Percentiles rank a stretch among this genome's conserved stretches.
Conservation (phyloP, 805 yeast genomes). For the Ogataea siamensis region DNA sequence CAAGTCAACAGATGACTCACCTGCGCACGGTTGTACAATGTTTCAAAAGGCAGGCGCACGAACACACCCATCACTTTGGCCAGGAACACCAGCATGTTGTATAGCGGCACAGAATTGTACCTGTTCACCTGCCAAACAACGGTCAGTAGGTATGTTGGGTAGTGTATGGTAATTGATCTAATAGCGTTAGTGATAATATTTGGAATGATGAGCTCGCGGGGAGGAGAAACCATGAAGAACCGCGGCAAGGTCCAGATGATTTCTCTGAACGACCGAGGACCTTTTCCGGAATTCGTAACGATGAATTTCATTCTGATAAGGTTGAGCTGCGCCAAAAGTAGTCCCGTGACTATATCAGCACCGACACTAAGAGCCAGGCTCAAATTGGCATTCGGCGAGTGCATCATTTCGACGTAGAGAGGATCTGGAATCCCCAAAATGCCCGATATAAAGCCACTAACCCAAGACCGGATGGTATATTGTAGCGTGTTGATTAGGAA, state of each 20-base stretch:
- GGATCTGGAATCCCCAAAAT: constrained; percentile 85
- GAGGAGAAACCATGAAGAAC: constrained; percentile 44
- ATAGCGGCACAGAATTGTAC: constrained; percentile 58
- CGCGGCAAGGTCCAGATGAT: constrained; percentile 51
- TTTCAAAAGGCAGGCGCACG: constrained; percentile 83
- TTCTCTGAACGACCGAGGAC: constrained; percentile 67
- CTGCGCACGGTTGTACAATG: constrained; percentile 81
- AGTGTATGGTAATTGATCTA: constrained; percentile 30
- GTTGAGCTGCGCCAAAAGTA: constrained; percentile 76
- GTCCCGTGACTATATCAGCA: constrained; percentile 70
- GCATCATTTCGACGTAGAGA: constrained; percentile 74
- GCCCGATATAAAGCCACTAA: constrained; percentile 84
- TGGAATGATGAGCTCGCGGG: constrained; percentile 61
- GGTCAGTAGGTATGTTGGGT: constrained; percentile 55
- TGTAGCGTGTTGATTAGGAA: constrained; percentile 74
- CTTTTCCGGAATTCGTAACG: constrained; percentile 47
- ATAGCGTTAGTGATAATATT: constrained; percentile 42
- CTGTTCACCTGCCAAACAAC: constrained; percentile 66
- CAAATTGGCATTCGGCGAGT: constrained; percentile 70
- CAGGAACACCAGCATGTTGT: constrained; percentile 54
- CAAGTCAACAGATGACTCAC: constrained; percentile 53
- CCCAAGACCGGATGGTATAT: constrained; percentile 84
- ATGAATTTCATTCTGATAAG: constrained; percentile 75
- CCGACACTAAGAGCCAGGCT: constrained; percentile 66
- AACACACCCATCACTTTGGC: constrained; percentile 69